Conservation (phyloP, 352 stramenopile genomes). For the Phytophthora pseudosyringae region DNA sequence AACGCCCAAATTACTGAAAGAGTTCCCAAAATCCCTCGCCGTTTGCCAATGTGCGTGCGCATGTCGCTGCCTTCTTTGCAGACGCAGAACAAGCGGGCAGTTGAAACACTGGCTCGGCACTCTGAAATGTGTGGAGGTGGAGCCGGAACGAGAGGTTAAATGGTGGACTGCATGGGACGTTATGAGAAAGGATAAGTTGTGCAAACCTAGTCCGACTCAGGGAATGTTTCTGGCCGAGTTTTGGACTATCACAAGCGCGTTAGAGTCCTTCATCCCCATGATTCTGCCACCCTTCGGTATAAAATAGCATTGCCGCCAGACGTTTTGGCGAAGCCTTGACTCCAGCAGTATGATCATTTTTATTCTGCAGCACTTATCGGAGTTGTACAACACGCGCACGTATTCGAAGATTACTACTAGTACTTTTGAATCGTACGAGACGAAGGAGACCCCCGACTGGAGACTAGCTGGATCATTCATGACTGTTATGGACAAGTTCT, state of each 20-base stretch:
- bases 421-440: not conserved
- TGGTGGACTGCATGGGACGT: not conserved
- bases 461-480: not conserved
- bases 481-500: not conserved
- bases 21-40: constrained; percentile 27
- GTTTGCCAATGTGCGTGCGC: constrained; percentile 24
- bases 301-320: not conserved
- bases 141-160: not conserved
- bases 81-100: not conserved
- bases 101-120: constrained; percentile 19
- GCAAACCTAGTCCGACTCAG: not conserved
- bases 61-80: constrained; percentile 27
- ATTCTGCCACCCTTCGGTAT: not conserved
- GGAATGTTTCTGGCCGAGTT: not conserved
- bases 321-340: too few species aligned
- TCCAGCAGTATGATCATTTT: too few species aligned
- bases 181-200: not conserved
- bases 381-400: too few species aligned
- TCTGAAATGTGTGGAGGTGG: constrained; percentile 14
- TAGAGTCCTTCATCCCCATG: not conserved
- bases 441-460: not conserved
- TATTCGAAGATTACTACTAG: not conserved
- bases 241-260: not conserved
- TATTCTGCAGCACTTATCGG: not conserved
- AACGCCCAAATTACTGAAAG: constrained; percentile 23